Base-by-base conservation (phyloP, 768 basidiomycete genomes). In the Russula olivacea region DNA sequence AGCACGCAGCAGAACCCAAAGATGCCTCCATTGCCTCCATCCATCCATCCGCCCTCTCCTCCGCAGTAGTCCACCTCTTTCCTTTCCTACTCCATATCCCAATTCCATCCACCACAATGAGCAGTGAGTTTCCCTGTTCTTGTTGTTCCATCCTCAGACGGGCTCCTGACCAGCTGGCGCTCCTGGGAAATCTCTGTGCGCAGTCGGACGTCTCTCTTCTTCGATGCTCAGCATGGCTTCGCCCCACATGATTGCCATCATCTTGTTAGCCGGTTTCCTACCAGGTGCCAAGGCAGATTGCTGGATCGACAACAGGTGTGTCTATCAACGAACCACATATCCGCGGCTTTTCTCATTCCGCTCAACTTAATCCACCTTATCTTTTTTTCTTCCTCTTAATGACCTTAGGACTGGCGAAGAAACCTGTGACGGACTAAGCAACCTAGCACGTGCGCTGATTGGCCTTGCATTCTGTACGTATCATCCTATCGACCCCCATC, bases 271-370 rank as follows among this genome's bases (percentile, higher is more conserved):
- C 6, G 23, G 54, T 5, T 7, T 56, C n/a, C 40, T 60, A 19
- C 63, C 63, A 11, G 34, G 30, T 36, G 63, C 48, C 19, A 50
- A 12, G 28, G 63, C 59, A 6, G 14, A 43, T 11, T 64, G 63
- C 32, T 64, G 41, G 40, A 17, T 60, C 7, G 54, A 60, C 19
- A 0, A 0, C 19, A 0, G 0, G 63, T 64, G 56, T 15, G 63
- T 55, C 21, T 43, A 19, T 19, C 40, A 7, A n/a, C 4, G 4
- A n/a, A 1, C n/a, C 6, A n/a, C 17, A 19, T 19, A 17, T 19
- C 19, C 43, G 19, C 5, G 8, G 8, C n/a, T n/a, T n/a, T n/a
- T n/a, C 25, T 34, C 32, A 4, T 32, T 19, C 34, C 21, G 4
- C 34, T 25, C 7, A 50, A 50, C 34, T n/a, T 11, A 23, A 14